Conservation (phyloP, 129 eudicot species). For the Saposhnikovia divaricata region DNA sequence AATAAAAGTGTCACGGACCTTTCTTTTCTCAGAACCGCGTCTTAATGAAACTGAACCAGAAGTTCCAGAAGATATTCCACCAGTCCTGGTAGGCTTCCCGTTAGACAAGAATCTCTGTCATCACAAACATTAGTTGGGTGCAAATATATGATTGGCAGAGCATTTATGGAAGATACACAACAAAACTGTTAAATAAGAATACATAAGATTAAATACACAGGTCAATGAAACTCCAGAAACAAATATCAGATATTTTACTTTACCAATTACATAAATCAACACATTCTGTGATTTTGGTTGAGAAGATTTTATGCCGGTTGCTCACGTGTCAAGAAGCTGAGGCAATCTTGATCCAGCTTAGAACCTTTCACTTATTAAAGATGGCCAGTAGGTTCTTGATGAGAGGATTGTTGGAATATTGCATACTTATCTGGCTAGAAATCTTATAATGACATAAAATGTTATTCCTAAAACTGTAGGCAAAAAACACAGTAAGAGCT, state of each 20-base stretch:
- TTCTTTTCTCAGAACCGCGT: slow-evolving; percentile 54
- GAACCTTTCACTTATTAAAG: too few species aligned
- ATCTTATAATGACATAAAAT: too few species aligned
- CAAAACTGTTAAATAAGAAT: background rate
- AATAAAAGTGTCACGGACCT: slow-evolving; percentile 44
- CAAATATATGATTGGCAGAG: too few species aligned
- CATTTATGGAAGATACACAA: background rate
- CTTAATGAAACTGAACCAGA: slow-evolving; percentile 42
- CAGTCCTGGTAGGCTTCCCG: slow-evolving; percentile 45
- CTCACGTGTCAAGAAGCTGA: too few species aligned
- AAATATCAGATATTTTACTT: background rate
- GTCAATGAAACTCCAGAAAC: background rate
- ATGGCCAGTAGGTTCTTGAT: too few species aligned
- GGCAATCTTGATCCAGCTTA: too few species aligned
- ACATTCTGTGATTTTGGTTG: background rate
- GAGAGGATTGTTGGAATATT: too few species aligned
- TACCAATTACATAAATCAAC: background rate
- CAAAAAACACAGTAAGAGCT: too few species aligned
- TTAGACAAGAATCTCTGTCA: slow-evolving; percentile 49
- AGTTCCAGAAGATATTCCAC: slow-evolving; percentile 52
- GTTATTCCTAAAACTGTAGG: too few species aligned
- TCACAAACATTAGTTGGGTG: background rate
- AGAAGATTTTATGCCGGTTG: too few species aligned
- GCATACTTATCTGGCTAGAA: too few species aligned
- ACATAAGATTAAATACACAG: background rate